Evolutionary conservation across 73 alveolate genomes (phyloP).

Genomic region (Paramecium tetraurelia): DNA sequence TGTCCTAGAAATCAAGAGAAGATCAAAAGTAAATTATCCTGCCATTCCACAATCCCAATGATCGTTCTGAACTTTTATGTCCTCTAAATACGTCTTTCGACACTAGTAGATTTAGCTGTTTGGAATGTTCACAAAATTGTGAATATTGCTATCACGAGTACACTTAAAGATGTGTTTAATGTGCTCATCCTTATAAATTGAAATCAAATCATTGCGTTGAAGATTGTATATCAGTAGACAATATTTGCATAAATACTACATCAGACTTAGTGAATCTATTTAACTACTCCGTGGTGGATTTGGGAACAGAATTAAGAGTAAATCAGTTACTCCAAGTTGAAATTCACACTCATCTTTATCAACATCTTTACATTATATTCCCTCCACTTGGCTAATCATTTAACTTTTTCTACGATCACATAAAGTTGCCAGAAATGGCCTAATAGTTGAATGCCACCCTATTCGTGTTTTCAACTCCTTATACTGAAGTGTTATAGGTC

Average conservation of each 20-base stretch:
- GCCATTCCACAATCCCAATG: background rate
- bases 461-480: background rate
- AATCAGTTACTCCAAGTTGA: background rate
- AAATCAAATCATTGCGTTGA: background rate
- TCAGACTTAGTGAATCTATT: background rate
- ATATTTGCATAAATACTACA: background rate
- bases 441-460: background rate
- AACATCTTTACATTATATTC: background rate
- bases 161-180: background rate
- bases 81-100: background rate
- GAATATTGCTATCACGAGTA: conserved; percentile 17
- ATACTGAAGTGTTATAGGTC: background rate
- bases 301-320: background rate
- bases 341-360: background rate
- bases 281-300: background rate
- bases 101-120: background rate
- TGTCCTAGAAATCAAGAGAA: background rate
- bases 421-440: background rate
- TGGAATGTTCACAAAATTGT: background rate
- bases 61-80: background rate
- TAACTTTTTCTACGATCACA: background rate
- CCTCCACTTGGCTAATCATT: background rate
- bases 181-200: background rate
- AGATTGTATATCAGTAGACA: background rate
- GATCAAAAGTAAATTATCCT: background rate